Base-by-base conservation (phyloP, 805 yeast species). In the Wickerhamiella parazyma region DNA sequence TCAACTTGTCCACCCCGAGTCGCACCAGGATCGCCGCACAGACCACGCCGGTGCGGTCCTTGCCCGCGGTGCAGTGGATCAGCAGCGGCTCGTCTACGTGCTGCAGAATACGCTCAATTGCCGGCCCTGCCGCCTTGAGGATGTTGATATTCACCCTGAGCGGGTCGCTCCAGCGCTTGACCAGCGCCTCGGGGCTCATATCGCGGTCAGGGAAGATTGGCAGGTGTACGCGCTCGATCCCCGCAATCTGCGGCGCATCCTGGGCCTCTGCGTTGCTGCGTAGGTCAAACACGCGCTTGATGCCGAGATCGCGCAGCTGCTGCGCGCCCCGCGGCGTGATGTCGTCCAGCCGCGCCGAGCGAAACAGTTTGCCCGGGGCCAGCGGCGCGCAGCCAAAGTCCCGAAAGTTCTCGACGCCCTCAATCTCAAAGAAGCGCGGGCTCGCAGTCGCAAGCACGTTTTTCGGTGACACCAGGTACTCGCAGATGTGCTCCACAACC, bases 51-150 rank as follows among this genome's bases (percentile, higher is more conserved):
- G 94, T 83, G 35, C 94, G 70, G 57, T 84, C 94, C 57, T 83
- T 84, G 1, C 94, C 94, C 1, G 89, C 89, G 3, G 87, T 73
- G 61, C 94, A 84, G 56, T 82, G 89, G 58, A 77, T 73, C 7
- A 79, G 60, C 46, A 84, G 62, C 1, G 73, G 70, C 17, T 62
- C 64, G n/a, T 62, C 58, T 2, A 75, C 70, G 33, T 65, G 57
- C 18, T 22, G 52, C 16, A 44, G 6, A 11, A 44, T 40, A 66
- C 14, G 60, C 62, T n/a, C 63, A 58, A 40, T 56, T 2, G 12
- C 29, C 4, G 36, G 38, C 17, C 12, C 28, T 3, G 35, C 29
- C 65, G 73, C 21, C 59, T 57, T 62, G 41, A 83, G 58, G 51
- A 80, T 71, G 44, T 73, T 73, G 44, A 68, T 67, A 70, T 79